Evolutionary conservation across 768 basidiomycete genomes (phyloP), one percentile per base, ranked within the genome.

Genomic region (Floccularia luteovirens): DNA sequence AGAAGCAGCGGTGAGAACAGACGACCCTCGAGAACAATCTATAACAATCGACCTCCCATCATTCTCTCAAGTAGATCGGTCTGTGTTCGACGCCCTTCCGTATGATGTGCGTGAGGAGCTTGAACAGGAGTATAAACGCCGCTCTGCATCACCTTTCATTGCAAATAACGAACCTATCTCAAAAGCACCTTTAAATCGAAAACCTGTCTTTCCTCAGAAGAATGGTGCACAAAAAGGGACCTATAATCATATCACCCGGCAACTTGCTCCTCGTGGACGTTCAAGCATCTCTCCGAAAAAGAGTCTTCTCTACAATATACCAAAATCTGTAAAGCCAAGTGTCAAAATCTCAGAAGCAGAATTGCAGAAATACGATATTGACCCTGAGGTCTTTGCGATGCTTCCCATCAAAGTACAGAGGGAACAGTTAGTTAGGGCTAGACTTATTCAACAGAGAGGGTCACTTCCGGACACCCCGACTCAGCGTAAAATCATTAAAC

Each of bases 1-100:
- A 8, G 27, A 28, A 28, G 27, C 8, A 8, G 27, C 27, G 8
- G 43, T 30, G 7, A 16, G 36, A 10, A 43, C 24, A 13, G 50
- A 48, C 4, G 43, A 48, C 17, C 49, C 56, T 1, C 24, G 49
- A 20, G 60, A 55, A 39, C 45, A 44, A n/a, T 24, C 40, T 3
- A 47, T 41, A 25, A 45, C 19, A 19, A 24, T 67, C 2, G 72
- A 74, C 25, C 62, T 86, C 14, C 87, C 85, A 3, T 76, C 80
- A 2, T 74, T 86, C 50, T 87, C 85, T 0, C 86, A 90, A 52
- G 67, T 90, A 7, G 87, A 90, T 53, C 71, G 59, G 61, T 67
- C 69, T 3, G 79, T 89, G 1, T 75, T 86, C 38, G 70, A 79
- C 25, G 82, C 80, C 1, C 66, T 90, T 22, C 87, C 88, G 0